Evolutionary conservation across 75 land plant species (phyloP).

Genomic region (Pinus tabuliformis): DNA sequence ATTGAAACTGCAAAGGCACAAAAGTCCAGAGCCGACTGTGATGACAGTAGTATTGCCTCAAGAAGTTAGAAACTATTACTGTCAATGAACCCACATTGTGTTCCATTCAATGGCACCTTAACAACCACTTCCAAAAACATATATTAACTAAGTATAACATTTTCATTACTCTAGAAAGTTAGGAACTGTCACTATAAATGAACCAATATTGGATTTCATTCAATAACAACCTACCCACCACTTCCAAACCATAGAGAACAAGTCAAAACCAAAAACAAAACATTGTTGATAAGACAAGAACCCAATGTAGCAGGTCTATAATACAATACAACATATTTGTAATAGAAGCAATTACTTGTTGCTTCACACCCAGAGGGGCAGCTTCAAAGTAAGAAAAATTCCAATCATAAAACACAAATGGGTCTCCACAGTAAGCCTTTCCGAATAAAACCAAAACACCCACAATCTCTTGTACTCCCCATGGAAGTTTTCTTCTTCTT

Average conservation of each 20-base stretch:
- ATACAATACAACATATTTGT: neutral
- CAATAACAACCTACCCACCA: neutral
- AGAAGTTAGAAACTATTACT: neutral
- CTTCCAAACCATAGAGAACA: neutral
- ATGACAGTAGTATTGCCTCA: neutral
- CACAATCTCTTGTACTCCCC: neutral
- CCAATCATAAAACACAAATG: slow-evolving; percentile 31
- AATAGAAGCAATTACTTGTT: slow-evolving; percentile 32
- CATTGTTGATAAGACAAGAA: neutral
- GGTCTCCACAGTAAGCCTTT: slow-evolving; percentile 24
- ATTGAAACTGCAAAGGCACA: neutral
- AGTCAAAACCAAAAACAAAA: neutral
- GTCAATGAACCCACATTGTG: neutral
- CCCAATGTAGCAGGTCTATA: neutral
- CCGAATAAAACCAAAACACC: neutral
- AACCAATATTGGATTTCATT: neutral
- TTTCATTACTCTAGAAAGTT: neutral
- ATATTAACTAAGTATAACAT: neutral
- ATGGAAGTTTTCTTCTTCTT: neutral
- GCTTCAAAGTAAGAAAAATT: slow-evolving; percentile 59
- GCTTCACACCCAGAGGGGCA: slow-evolving; percentile 70
- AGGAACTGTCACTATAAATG: neutral
- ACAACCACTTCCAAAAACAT: too few relatives aligned
- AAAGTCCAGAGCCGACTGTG: neutral
- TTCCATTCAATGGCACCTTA: too few relatives aligned